Evolutionary conservation across 345 rosid species (phyloP).

Genomic region (Ailanthus altissimus): DNA sequence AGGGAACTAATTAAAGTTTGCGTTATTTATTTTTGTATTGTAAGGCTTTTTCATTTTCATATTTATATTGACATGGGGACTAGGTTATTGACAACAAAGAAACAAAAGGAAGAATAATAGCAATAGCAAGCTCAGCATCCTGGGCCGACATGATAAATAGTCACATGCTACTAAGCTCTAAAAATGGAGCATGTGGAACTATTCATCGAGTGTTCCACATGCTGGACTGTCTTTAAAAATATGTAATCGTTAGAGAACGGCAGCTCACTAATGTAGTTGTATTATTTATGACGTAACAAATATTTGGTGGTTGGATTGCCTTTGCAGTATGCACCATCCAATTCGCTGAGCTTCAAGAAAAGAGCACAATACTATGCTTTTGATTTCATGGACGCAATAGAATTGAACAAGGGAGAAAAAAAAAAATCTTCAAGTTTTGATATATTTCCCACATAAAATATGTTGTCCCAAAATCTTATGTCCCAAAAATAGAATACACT

Average conservation of each 20-base stretch:
- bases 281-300: not conserved
- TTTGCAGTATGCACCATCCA: conserved; percentile 3
- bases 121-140: conserved; percentile 5
- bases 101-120: conserved; percentile 11
- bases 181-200: not conserved
- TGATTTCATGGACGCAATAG: not conserved
- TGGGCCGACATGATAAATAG: conserved; percentile 8
- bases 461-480: conserved; percentile 7
- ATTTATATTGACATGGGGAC: not conserved
- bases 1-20: too few relatives aligned
- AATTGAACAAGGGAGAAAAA: not conserved
- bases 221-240: conserved; percentile 22
- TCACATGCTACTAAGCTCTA: conserved; percentile 14
- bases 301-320: not conserved
- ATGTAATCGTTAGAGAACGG: conserved; percentile 7
- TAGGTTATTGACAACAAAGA: conserved; percentile 13
- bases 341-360: not conserved
- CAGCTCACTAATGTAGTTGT: conserved; percentile 14
- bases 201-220: conserved; percentile 17
- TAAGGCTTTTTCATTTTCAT: not conserved
- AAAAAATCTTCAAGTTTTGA: not conserved
- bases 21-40: not conserved
- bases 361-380: not conserved
- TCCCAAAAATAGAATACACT: not conserved
- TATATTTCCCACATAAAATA: conserved; percentile 2